These are phyloP conservation scores for Epichloe coenophiala DNA, from an alignment of 2,329 filamentous ascomycete genomes.

Conservation along the genomic window DNA sequence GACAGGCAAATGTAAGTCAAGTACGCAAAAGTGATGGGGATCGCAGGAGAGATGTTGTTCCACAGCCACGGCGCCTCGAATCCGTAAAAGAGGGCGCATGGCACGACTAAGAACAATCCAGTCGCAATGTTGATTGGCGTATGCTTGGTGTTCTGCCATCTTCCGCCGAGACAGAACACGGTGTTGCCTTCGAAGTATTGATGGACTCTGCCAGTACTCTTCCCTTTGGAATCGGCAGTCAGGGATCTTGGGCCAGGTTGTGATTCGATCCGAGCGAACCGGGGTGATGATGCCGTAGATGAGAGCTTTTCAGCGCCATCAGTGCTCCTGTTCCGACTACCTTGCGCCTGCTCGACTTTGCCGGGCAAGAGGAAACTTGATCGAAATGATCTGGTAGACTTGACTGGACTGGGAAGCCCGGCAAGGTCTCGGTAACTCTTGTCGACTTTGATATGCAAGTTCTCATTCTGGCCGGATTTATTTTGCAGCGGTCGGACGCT, in stretches of 20 bases:
- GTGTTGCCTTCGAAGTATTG: slow-evolving; percentile 93
- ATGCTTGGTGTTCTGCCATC: slow-evolving; percentile 77
- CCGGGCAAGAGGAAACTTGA: slow-evolving; percentile 58
- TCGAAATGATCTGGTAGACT: slow-evolving; percentile 63
- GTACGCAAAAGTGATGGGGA: slow-evolving; percentile 84
- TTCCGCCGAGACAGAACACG: slow-evolving; percentile 72
- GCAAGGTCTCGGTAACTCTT: slow-evolving; percentile 41
- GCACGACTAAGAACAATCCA: slow-evolving; percentile 64
- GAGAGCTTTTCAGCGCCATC: slow-evolving; percentile 71
- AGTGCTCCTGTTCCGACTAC: slow-evolving; percentile 40
- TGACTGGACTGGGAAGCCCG: slow-evolving; percentile 45
- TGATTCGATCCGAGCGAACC: slow-evolving; percentile 36
- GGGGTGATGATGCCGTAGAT: slow-evolving; percentile 65
- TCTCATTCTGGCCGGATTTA: slow-evolving; percentile 18
- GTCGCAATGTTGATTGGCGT: slow-evolving; percentile 83
- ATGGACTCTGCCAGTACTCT: slow-evolving; percentile 53
- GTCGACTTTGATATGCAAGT: slow-evolving; percentile 44
- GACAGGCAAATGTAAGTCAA: slow-evolving; percentile 83
- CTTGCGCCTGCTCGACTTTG: slow-evolving; percentile 35
- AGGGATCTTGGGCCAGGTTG: slow-evolving; percentile 8
- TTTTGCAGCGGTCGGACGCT: slow-evolving; percentile 66
- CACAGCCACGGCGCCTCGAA: slow-evolving; percentile 79
- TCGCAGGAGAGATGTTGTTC: slow-evolving; percentile 72
- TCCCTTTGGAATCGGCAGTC: slow-evolving; percentile 9
- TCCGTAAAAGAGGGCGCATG: slow-evolving; percentile 68